A percentile compares a stretch with the other conserved stretches of the same genome.
phyloP scores from a whole-genome alignment of 495 filamentous ascomycete genomes.

The Glonium stellatum region DNA sequence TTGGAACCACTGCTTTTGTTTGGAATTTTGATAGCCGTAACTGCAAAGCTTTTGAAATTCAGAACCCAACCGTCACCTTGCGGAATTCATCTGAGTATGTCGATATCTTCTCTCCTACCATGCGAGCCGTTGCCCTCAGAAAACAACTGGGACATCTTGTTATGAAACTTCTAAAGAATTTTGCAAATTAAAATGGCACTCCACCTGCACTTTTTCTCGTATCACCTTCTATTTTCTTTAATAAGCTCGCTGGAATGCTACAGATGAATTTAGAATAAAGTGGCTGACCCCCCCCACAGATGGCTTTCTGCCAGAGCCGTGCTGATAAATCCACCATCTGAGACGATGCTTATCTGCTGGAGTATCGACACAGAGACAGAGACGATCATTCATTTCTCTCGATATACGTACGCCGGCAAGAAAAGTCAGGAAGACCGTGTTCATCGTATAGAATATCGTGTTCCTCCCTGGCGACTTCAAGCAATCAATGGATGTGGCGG shows the following conservation, averaged over 20 bases:
- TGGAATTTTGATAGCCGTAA: constrained; percentile 14
- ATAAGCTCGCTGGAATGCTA: neutral
- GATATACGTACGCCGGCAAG: neutral
- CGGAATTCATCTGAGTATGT: neutral
- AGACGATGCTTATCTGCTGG: neutral
- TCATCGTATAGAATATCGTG: neutral
- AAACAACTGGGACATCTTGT: too few relatives aligned
- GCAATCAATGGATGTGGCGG: neutral
- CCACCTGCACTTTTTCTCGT: too few relatives aligned
- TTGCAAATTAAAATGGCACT: too few relatives aligned
- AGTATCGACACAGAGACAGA: neutral
- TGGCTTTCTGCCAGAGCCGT: neutral
- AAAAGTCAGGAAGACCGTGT: neutral
- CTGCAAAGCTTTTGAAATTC: neutral
- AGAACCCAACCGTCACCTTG: neutral
- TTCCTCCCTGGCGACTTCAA: neutral
- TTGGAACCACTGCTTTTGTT: neutral
- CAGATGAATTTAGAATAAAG: neutral
- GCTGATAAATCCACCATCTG: neutral
- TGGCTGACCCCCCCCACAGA: neutral
- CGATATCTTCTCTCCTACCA: neutral
- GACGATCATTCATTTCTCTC: neutral
- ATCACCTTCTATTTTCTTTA: too few relatives aligned
- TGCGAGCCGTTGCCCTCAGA: too few relatives aligned
- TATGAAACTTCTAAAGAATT: too few relatives aligned